Evolutionary conservation across 176 grass and related monocot genomes (phyloP), one percentile per base, ranked within the genome.

Genomic region (Thinopyrum elongatum): DNA sequence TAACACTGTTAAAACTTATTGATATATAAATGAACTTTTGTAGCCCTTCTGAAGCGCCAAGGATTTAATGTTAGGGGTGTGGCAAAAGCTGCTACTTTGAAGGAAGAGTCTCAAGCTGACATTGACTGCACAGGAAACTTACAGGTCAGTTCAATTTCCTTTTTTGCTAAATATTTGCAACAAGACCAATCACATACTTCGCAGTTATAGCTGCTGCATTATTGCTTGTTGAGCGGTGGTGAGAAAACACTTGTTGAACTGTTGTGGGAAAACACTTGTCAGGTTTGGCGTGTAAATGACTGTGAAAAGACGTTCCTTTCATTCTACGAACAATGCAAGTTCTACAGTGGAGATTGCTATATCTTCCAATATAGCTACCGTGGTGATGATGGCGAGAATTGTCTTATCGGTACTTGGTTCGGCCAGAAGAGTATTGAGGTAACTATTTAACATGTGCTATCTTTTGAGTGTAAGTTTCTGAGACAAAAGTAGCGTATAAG

Each of bases 281-380:
- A 99, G 97, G 97, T 92, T 73, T 99, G 97, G 97, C 92, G 90
- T 36, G 81, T 99, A 35, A 93, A 99, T 83, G 90, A 90, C 34
- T 88, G 89, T 25, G 90, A 94, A 63, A 99, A 96, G 80, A 86
- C 64, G 75, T 89, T 92, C 72, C 87, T 99, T 74, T 88, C 94
- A 62, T 90, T 91, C 76, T 92, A 90, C 57, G 90, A 95, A 72
- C 97, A 99, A 89, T 94, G 88, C 90, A 99, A 96, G 86, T 99
- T 99, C 87, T 99, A 93, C 72, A 94, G 88, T 86, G 97, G 97
- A 46, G 97, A 99, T 70, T 99, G 97, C 83, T 96, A 96, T 80
- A 92, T 99, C 30, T 99, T 99, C 85, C 97, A 94, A 92, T 99
- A 99, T 89, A 86, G 79, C 82, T 99, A 99, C 83, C 85, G 92